These are phyloP conservation scores for Magnaporthiopsis incrustans DNA, from an alignment of 2,329 filamentous ascomycete species.

Conservation along the genomic window DNA sequence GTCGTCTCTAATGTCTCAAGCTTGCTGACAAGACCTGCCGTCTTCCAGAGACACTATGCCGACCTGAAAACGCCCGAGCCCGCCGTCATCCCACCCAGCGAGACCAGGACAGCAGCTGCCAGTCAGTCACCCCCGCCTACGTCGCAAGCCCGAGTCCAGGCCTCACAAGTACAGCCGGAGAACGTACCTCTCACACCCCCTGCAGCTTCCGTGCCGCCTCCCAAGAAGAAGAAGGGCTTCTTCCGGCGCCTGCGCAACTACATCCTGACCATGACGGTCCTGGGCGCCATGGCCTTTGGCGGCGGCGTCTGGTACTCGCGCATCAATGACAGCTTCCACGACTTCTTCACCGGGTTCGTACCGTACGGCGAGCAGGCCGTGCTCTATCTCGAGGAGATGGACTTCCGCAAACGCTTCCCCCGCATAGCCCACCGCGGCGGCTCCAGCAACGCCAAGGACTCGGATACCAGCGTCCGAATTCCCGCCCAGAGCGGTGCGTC, in stretches of 20 bases:
- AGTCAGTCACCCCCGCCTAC: constrained; percentile 28
- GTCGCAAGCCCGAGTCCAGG: constrained; percentile 27
- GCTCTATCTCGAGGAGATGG: constrained; percentile 88
- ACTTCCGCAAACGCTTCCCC: constrained; percentile 80
- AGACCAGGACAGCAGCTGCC: constrained; percentile 41
- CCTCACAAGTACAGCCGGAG: constrained; percentile 28
- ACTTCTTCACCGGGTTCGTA: constrained; percentile 94
- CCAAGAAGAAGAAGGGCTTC: constrained; percentile 54
- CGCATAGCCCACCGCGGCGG: constrained; percentile 24
- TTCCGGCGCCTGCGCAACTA: constrained; percentile 69
- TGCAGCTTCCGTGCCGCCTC: constrained; percentile 25
- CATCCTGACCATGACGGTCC: constrained; percentile 66
- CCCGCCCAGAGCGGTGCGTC: constrained; percentile 79
- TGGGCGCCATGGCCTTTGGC: constrained; percentile 71
- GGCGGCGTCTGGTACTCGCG: constrained; percentile 90
- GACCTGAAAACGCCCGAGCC: constrained; percentile 46
- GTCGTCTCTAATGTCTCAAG: constrained; percentile 4
- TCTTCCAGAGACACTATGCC: constrained; percentile 46
- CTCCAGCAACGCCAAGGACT: constrained; percentile 45
- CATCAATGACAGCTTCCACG: constrained; percentile 95
- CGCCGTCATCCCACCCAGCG: constrained; percentile 44
- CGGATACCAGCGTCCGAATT: constrained; percentile 69
- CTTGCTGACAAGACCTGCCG: constrained; percentile 11
- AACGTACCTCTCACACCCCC: constrained; percentile 33
- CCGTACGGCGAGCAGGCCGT: constrained; percentile 93